Base-by-base conservation (phyloP, 129 eudicot species). In the Solidago caesia region DNA sequence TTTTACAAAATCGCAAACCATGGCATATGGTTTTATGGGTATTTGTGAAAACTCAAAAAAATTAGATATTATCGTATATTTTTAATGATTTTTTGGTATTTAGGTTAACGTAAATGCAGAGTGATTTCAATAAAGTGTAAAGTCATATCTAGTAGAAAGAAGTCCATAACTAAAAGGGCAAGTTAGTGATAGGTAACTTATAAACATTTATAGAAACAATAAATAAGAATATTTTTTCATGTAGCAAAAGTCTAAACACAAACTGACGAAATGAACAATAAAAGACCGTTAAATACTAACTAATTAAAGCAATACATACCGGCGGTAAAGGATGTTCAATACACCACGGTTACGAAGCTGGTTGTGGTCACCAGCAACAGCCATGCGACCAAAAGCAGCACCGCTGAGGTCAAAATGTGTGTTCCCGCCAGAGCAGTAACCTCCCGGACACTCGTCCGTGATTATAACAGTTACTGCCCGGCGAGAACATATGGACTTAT, bases 341-440 rank as follows among this genome's bases (percentile, higher is more conserved):
- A 68, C 85, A 8, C 99, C 99, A 9, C 94, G 91, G 86, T 95
- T 72, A 39, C 99, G 89, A 26, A 95, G 86, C 79, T 80, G 83
- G 78, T 74, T 86, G 39, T 73, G 75, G 59, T 80, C 77, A n/a
- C 99, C 99, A 65, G 89, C 46, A 41, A 88, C 79, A 7, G 99
- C 99, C 96, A 95, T 83, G 6, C 92, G 88, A 42, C 99, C 89
- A 43, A 95, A 95, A 16, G 99, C 99, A 70, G 97, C 90, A 14
- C 99, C 99, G n/a, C 99, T 89, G 6, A 95, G 90, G 76, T 94
- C 99, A 45, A 94, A 94, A 71, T 94, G 99, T 47, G 91, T 82
- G n/a, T 73, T 78, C 4, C 92, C 97, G 14, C 80, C 84, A 64
- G 96, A 84, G 73, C 97, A 86, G 66, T 81, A 77, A 4, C 92